Evolutionary conservation across 2,329 filamentous ascomycete species (phyloP).

Genomic region (Hyphodiscus sp.): DNA sequence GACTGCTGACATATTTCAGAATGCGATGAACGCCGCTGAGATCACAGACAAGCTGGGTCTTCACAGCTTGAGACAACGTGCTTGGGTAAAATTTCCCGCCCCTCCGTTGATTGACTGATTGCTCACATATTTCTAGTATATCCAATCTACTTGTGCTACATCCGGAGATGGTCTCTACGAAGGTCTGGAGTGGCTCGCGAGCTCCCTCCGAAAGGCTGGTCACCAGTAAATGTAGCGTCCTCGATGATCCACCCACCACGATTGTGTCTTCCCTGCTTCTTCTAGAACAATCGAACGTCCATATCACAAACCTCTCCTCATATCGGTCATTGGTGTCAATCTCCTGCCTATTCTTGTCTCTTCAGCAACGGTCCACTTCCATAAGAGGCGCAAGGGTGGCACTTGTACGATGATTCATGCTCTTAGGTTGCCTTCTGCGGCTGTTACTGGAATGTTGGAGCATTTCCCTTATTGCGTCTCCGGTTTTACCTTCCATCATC

Average conservation of each 20-base stretch:
- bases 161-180: slow-evolving; percentile 99
- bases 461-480: slow-evolving; percentile 23
- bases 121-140: slow-evolving; percentile 58
- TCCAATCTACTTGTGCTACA: slow-evolving; percentile 98
- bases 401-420: slow-evolving; percentile 31
- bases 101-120: not conserved
- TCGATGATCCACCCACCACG: slow-evolving; percentile 9
- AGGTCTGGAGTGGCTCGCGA: slow-evolving; percentile 90
- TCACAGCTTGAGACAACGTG: slow-evolving; percentile 96
- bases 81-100: slow-evolving; percentile 72
- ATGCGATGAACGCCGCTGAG: slow-evolving; percentile 99
- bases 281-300: slow-evolving; percentile 27
- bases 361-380: slow-evolving; percentile 26
- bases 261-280: slow-evolving; percentile 24
- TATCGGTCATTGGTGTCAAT: slow-evolving; percentile 27
- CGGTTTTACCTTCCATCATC: slow-evolving; percentile 26
- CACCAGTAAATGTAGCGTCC: slow-evolving; percentile 45
- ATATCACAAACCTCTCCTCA: slow-evolving; percentile 26
- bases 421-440: slow-evolving; percentile 22
- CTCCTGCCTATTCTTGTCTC: slow-evolving; percentile 27
- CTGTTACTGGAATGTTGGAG: slow-evolving; percentile 18
- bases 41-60: slow-evolving; percentile 99
- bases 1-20: slow-evolving; percentile 49
- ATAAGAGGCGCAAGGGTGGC: slow-evolving; percentile 32
- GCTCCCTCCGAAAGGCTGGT: slow-evolving; percentile 71